These are phyloP conservation scores for Coniosporium tulheliwenetii DNA, from an alignment of 2,329 filamentous ascomycete species.

Conservation along the genomic window DNA sequence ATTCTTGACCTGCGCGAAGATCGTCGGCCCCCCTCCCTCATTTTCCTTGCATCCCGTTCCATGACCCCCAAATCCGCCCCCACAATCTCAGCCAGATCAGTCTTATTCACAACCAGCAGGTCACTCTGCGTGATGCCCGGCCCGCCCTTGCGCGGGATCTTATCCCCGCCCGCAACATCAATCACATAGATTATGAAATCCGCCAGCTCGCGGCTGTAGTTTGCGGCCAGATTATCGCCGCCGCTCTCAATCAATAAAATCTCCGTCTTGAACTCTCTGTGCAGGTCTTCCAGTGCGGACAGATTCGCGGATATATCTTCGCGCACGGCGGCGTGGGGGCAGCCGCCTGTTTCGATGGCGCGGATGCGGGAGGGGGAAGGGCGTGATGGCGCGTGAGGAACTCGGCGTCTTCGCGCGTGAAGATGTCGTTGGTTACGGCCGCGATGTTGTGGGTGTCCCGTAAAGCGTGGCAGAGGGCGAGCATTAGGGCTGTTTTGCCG, in stretches of 20 bases:
- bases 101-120: conserved; percentile 90
- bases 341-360: conserved; percentile 94
- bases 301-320: conserved; percentile 95
- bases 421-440: conserved; percentile 97
- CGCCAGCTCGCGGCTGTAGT: conserved; percentile 87
- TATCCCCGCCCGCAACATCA: conserved; percentile 90
- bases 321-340: conserved; percentile 89
- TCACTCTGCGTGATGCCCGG: conserved; percentile 96
- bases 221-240: conserved; percentile 91
- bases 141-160: conserved; percentile 89
- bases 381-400: conserved; percentile 82
- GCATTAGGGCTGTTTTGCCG: conserved; percentile 94
- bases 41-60: conserved; percentile 87
- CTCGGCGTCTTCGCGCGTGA: conserved; percentile 93
- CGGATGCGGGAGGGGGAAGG: conserved; percentile 70
- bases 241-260: conserved; percentile 88
- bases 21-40: conserved; percentile 86
- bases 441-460: conserved; percentile 73
- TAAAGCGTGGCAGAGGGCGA: conserved; percentile 74
- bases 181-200: conserved; percentile 99
- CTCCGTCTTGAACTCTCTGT: conserved; percentile 64
- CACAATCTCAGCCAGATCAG: conserved; percentile 77
- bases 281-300: conserved; percentile 77
- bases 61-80: conserved; percentile 85
- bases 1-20: conserved; percentile 96